A percentile compares a stretch with the other conserved stretches of the same genome.
These are phyloP conservation scores for Coniella vitis DNA, from an alignment of 2,329 filamentous ascomycete genomes.

Conservation along the genomic window DNA sequence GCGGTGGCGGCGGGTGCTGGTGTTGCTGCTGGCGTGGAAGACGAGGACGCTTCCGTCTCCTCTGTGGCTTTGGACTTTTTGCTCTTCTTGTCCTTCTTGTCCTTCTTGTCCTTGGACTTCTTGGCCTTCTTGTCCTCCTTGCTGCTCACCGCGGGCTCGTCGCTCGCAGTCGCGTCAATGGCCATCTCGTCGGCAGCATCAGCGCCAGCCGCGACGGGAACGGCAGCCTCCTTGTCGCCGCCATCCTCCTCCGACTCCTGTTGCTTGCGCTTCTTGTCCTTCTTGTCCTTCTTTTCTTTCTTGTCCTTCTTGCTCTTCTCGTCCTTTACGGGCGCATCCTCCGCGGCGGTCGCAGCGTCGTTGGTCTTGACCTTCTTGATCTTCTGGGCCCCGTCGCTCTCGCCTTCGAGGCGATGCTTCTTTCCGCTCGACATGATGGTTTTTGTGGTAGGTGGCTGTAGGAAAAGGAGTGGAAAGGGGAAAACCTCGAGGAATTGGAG, in stretches of 20 bases:
- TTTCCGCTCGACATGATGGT: conserved; percentile 15
- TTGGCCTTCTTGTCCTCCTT: conserved; percentile 26
- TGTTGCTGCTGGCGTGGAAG: conserved; percentile 15
- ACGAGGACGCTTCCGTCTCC: conserved; percentile 20
- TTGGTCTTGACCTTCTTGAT: conserved; percentile 15
- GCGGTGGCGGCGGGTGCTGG: conserved; percentile 14
- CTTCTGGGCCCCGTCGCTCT: conserved; percentile 12
- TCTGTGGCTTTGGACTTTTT: conserved; percentile 24
- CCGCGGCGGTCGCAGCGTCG: neutral
- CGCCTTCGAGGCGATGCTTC: conserved; percentile 16
- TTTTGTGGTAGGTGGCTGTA: too few relatives aligned
- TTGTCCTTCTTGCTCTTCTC: conserved; percentile 11
- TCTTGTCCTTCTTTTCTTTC: conserved; percentile 13
- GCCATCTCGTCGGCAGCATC: conserved; percentile 23
- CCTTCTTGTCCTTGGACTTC: conserved; percentile 21
- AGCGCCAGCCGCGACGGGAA: neutral
- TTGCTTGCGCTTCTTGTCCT: conserved; percentile 13
- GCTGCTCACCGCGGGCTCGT: conserved; percentile 20
- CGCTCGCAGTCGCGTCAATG: conserved; percentile 36
- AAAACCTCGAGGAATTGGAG: too few relatives aligned
- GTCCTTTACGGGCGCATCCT: conserved; percentile 8
- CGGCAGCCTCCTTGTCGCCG: conserved; percentile 1
- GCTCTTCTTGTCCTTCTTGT: conserved; percentile 23
- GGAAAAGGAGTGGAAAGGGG: too few relatives aligned
- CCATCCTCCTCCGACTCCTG: conserved; percentile 7